These are phyloP conservation scores for Saturnispora diversa DNA, from an alignment of 805 yeast species.

Conservation along the genomic window DNA sequence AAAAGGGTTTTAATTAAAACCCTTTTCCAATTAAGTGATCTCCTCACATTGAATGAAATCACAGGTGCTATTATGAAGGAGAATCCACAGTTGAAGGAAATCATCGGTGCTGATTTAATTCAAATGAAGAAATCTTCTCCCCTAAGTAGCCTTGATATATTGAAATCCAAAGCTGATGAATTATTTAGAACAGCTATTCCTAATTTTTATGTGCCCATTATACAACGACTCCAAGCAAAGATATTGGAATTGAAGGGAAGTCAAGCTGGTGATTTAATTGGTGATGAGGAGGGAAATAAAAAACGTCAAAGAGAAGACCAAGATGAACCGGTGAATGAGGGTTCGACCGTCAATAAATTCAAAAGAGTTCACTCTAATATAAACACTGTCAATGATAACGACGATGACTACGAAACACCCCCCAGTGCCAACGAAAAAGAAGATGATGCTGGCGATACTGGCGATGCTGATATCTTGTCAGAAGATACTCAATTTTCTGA, in stretches of 20 bases:
- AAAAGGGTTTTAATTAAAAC: neutral
- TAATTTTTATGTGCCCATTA: conserved; percentile 7
- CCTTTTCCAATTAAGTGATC: conserved; percentile 3
- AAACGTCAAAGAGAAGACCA: neutral
- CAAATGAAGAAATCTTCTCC: neutral
- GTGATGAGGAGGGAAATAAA: neutral
- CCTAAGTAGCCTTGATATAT: neutral
- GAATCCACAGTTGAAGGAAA: neutral
- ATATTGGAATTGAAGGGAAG: neutral
- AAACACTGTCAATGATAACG: too few species aligned
- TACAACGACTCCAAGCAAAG: conserved; percentile 2
- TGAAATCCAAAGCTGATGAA: conserved; percentile 1
- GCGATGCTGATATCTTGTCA: neutral
- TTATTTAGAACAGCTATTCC: conserved; percentile 1
- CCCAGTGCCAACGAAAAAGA: too few species aligned
- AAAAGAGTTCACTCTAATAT: neutral
- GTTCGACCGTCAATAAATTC: too few species aligned
- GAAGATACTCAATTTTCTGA: neutral
- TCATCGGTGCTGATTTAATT: conserved; percentile 1
- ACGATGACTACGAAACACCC: neutral
- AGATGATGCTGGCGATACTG: conserved; percentile 1
- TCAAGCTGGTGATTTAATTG: too few species aligned
- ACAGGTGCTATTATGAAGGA: neutral
- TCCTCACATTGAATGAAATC: conserved; percentile 1
- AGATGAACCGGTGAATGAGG: too few species aligned